Evolutionary conservation across 139 green algal species (phyloP), one percentile per base, ranked within the genome.

Genomic region (Choricystis sp.): DNA sequence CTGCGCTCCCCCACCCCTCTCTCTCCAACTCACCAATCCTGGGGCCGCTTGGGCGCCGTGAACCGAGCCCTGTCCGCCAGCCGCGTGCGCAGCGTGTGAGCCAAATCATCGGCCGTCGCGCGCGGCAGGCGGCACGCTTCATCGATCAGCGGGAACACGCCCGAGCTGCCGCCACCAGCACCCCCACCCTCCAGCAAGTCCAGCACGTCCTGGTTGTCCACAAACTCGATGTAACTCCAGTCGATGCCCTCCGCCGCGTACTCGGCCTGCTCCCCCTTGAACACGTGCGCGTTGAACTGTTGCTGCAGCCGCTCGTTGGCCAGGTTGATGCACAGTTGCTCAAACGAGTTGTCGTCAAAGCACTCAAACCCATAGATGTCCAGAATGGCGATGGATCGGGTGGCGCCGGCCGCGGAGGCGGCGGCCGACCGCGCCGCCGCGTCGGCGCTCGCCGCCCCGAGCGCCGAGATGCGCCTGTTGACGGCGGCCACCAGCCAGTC

Each of bases 261-360:
- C 79, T 97, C 90, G 73, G 94, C 83, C 66, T 84, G 77, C 57
- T 79, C 69, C 24, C 3, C 30, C 2, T 21, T 3, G 72, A 94
- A 94, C 57, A 94, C 74, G 67, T 95, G 86, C 26, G 81, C 79
- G 69, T 96, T 97, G 80, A 98, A 98, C 74, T 95, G 86, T 84
- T 97, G 91, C 84, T 97, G 91, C 70, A 97, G 81, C 21, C 89
- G 85, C 79, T 97, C 91, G 69, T 97, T 97, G 60, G 91, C 91
- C 59, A 96, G 87, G 77, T 97, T 97, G 81, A 97, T 97, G 80
- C 91, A 97, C 65, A 97, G 89, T 83, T 97, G 91, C 82, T 97
- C 91, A 69, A 95, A 94, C 66, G 73, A 75, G 75, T 94, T 94
- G 61, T 64, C 68, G 14, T 78, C 67, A 65, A 92, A 93, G 63